Base-by-base conservation (phyloP, 768 basidiomycete genomes). In the Cystofilobasidium macerans region DNA sequence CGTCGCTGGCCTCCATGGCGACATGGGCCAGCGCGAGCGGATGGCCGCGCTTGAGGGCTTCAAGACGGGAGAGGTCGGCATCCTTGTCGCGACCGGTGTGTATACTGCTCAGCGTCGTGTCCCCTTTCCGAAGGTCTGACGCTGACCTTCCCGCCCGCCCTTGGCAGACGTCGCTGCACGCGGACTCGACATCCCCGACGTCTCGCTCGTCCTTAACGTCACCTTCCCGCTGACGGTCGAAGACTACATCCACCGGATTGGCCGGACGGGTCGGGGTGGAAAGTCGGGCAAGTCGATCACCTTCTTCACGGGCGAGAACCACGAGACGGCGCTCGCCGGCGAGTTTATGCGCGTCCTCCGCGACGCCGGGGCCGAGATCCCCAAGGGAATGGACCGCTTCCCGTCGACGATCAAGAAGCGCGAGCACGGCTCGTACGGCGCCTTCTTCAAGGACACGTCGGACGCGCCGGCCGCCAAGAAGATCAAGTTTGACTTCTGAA, bases 331-430 rank as follows among this genome's bases (percentile, higher is more conserved):
- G 26, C 80, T 95, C 3, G 93, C 95, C 11, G 95, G 95, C 11
- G 94, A 97, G 75, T 82, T 97, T 64, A 91, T 90, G 70, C 82
- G 88, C 11, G 89, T 99, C 45, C 80, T 98, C 62, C 79, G 86
- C 61, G 95, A 98, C 75, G 86, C 87, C 53, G 89, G 87, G 35
- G 89, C 88, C 30, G 73, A 73, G 64, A 74, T 79, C 16, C 82
- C 85, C 57, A 84, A 87, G 70, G 85, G 77, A 7, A 79, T 95
- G 77, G 83, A 85, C 59, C 85, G 85, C 72, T 97, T 95, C 80
- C 90, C 91, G 59, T 89, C 93, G 82, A 89, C 92, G 66, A 90
- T 98, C 78, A 95, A 94, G 80, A 98, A 98, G 81, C 89, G 85
- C 81, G 83, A 86, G 71, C 93, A 97, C 72, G 79, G 88, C 24